Evolutionary conservation across 495 filamentous ascomycete species (phyloP).

Genomic region (Tuber calosporum): DNA sequence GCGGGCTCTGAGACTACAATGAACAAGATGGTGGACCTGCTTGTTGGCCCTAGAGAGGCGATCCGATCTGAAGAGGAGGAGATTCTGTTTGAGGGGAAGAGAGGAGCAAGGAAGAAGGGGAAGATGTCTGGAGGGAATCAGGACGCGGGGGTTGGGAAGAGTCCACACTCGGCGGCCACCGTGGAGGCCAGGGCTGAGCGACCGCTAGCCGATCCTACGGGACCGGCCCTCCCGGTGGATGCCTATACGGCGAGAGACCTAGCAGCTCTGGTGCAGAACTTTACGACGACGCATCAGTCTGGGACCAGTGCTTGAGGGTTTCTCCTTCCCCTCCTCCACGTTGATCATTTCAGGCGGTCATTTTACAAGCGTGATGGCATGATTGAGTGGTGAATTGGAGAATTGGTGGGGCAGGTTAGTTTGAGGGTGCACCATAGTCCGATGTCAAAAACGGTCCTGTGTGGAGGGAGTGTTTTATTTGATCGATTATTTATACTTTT

Average conservation of each 20-base stretch:
- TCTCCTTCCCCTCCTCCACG: not conserved
- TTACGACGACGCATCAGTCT: slow-evolving; percentile 27
- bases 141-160: not conserved
- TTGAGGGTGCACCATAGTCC: not conserved
- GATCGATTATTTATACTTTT: not conserved
- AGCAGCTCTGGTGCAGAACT: slow-evolving; percentile 30
- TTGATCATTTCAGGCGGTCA: not conserved
- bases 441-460: not conserved
- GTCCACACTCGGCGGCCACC: not conserved
- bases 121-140: slow-evolving; percentile 8
- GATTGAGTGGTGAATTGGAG: not conserved
- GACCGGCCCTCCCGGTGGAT: slow-evolving; percentile 10
- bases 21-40: slow-evolving; percentile 59
- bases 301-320: not conserved
- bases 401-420: not conserved
- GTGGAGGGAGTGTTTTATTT: not conserved
- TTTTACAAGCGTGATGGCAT: not conserved
- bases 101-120: slow-evolving; percentile 13
- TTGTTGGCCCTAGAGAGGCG: slow-evolving; percentile 49
- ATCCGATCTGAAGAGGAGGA: slow-evolving; percentile 35
- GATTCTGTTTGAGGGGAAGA: slow-evolving; percentile 39
- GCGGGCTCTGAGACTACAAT: slow-evolving; percentile 45
- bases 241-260: slow-evolving; percentile 31
- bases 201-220: not conserved
- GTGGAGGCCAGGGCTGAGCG: slow-evolving; percentile 13